These are phyloP conservation scores for Suillus subluteus DNA, from an alignment of 768 basidiomycete genomes.

Conservation along the genomic window DNA sequence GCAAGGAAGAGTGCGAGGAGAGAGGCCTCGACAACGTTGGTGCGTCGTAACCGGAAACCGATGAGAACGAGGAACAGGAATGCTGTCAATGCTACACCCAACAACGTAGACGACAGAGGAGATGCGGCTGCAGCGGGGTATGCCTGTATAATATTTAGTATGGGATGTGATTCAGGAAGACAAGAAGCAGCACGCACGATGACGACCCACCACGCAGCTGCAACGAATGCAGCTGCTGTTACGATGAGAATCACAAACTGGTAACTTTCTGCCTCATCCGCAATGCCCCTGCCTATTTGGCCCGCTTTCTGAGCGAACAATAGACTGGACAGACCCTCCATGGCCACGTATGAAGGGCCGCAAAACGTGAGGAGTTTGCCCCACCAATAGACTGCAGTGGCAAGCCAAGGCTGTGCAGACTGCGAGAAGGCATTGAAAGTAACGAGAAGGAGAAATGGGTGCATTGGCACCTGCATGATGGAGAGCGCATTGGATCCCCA, in stretches of 20 bases:
- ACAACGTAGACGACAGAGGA: conserved; percentile 84
- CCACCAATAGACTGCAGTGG: conserved; percentile 70
- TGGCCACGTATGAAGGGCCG: conserved; percentile 76
- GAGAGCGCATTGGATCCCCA: conserved; percentile 75
- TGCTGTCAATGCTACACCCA: conserved; percentile 86
- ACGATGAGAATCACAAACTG: conserved; percentile 79
- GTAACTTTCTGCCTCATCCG: conserved; percentile 71
- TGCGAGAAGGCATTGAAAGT: conserved; percentile 85
- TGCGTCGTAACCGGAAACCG: conserved; percentile 85
- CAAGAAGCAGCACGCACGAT: conserved; percentile 50
- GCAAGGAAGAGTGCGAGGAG: conserved; percentile 87
- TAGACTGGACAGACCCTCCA: conserved; percentile 85
- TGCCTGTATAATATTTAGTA: conserved; percentile 45
- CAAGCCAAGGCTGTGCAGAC: conserved; percentile 58
- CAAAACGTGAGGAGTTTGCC: conserved; percentile 69
- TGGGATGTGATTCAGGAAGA: not conserved
- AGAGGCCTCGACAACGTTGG: conserved; percentile 92
- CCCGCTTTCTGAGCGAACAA: conserved; percentile 83
- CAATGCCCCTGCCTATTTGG: conserved; percentile 73
- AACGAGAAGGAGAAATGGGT: conserved; percentile 83
- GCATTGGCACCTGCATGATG: conserved; percentile 83
- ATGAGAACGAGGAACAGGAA: conserved; percentile 91
- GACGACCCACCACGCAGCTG: conserved; percentile 87
- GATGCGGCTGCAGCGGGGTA: conserved; percentile 85
- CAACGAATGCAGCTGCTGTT: conserved; percentile 79